phyloP scores from a whole-genome alignment of 257 asterid genomes.

The Verbascum thapsus region DNA sequence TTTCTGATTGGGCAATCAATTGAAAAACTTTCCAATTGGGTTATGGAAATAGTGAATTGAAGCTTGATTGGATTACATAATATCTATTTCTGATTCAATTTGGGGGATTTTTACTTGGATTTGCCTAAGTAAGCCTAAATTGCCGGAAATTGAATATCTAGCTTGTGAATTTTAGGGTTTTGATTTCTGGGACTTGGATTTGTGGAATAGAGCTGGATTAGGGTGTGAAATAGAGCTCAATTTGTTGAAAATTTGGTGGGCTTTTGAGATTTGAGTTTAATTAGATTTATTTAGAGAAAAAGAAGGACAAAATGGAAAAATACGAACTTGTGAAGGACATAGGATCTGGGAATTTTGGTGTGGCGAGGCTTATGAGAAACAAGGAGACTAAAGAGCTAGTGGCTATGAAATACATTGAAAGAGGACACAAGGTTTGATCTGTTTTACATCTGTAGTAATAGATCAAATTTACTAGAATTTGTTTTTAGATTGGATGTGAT shows the following conservation, averaged over 20 bases:
- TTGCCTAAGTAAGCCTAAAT: conserved; percentile 21
- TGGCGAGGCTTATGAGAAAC: conserved; percentile 87
- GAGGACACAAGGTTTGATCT: conserved; percentile 72
- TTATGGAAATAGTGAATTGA: conserved; percentile 23
- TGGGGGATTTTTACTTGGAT: conserved; percentile 18
- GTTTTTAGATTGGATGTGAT: conserved; percentile 6
- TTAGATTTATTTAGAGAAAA: conserved; percentile 10
- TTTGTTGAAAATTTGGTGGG: conserved; percentile 24
- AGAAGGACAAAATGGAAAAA: conserved; percentile 56
- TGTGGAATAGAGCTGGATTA: conserved; percentile 26
- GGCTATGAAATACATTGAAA: conserved; percentile 84
- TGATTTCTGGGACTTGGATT: conserved; percentile 27
- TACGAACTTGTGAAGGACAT: conserved; percentile 87
- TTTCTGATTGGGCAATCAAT: conserved; percentile 8
- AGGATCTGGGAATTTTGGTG: conserved; percentile 85
- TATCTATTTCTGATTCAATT: background rate
- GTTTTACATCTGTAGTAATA: conserved; percentile 8
- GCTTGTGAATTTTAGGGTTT: conserved; percentile 23
- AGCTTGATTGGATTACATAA: background rate
- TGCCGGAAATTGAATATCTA: conserved; percentile 21
- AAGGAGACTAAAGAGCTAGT: conserved; percentile 88
- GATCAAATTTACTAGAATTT: background rate
- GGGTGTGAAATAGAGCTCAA: conserved; percentile 36
- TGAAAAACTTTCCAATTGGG: conserved; percentile 34
- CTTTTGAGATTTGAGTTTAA: conserved; percentile 14